phyloP scores from a whole-genome alignment of 352 stramenopile genomes.

The Globisporangium viniferum region DNA sequence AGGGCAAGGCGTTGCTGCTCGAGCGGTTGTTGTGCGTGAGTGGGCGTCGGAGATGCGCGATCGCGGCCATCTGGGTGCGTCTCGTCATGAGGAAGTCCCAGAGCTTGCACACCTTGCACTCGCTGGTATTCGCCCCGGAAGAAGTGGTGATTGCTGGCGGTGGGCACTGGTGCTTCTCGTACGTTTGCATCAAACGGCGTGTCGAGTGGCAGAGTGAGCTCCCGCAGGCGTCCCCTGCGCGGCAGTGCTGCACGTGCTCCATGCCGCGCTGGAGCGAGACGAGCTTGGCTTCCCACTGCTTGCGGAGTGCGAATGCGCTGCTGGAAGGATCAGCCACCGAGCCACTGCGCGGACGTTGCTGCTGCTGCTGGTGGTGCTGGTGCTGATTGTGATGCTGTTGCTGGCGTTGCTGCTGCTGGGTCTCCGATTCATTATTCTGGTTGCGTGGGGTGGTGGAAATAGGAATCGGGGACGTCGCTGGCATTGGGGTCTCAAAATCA shows the following conservation, averaged over 20 bases:
- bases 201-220: constrained; percentile 76
- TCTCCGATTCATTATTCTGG: constrained; percentile 8
- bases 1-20: neutral
- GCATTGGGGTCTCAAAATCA: constrained; percentile 15
- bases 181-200: constrained; percentile 58
- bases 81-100: constrained; percentile 57
- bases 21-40: constrained; percentile 11
- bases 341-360: neutral
- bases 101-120: constrained; percentile 79
- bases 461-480: constrained; percentile 13
- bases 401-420: neutral
- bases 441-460: neutral
- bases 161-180: constrained; percentile 56
- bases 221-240: constrained; percentile 46
- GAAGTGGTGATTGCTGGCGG: neutral
- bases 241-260: constrained; percentile 59
- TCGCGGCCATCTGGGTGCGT: constrained; percentile 18
- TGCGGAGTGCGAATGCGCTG: constrained; percentile 32
- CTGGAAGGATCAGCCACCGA: neutral
- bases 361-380: neutral
- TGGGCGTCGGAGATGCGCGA: constrained; percentile 16
- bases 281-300: constrained; percentile 62
- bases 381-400: neutral
- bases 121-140: constrained; percentile 11
- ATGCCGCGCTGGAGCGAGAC: constrained; percentile 63